These are phyloP conservation scores for Margaritispora aquatica DNA, from an alignment of 495 filamentous ascomycete genomes.

Conservation along the genomic window DNA sequence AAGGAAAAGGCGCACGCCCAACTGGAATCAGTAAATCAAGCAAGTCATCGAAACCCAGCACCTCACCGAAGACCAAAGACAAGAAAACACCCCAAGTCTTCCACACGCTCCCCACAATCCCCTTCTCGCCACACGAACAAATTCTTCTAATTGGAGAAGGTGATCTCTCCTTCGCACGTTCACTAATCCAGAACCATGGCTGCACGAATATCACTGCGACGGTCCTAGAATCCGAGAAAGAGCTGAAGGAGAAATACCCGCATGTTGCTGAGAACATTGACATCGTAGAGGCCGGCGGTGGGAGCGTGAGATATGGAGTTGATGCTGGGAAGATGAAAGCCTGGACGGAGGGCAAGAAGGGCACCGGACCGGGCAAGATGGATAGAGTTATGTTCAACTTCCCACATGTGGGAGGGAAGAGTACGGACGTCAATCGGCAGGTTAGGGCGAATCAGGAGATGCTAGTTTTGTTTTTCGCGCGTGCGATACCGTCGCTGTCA, in stretches of 20 bases:
- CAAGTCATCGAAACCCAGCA: not conserved
- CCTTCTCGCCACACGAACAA: constrained; percentile 62
- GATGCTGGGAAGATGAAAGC: constrained; percentile 67
- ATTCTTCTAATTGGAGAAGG: constrained; percentile 89
- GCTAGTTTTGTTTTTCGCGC: constrained; percentile 74
- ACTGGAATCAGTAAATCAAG: constrained; percentile 6
- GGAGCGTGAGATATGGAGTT: constrained; percentile 58
- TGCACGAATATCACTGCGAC: constrained; percentile 56
- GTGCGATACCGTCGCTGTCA: constrained; percentile 36
- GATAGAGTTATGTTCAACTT: constrained; percentile 91
- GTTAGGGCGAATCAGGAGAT: constrained; percentile 89
- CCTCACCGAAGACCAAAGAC: not conserved
- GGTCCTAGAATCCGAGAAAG: constrained; percentile 39
- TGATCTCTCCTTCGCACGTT: constrained; percentile 86
- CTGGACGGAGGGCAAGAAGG: constrained; percentile 19
- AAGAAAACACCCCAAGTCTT: constrained; percentile 22
- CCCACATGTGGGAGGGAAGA: constrained; percentile 87
- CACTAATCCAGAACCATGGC: constrained; percentile 63
- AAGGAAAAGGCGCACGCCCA: not conserved
- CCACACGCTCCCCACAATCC: constrained; percentile 54
- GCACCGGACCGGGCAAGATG: constrained; percentile 38
- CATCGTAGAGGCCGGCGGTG: constrained; percentile 39
- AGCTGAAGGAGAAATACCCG: constrained; percentile 68
- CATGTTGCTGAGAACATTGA: constrained; percentile 57
- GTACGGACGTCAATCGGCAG: constrained; percentile 89